Conservation (phyloP, 768 basidiomycete genomes). For the Auriscalpium orientale region DNA sequence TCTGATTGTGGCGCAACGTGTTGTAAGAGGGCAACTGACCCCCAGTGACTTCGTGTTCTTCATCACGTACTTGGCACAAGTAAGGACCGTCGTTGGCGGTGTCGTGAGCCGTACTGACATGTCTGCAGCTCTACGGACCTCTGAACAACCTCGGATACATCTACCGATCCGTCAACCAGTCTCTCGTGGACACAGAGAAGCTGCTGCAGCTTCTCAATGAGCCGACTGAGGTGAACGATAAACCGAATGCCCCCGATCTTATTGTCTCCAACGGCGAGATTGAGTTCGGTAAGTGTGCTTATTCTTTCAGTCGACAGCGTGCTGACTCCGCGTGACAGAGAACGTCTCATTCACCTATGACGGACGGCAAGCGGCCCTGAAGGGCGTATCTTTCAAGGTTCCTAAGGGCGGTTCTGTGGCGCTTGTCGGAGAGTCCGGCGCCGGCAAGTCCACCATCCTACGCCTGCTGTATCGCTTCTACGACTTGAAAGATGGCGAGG, state of each 20-base stretch:
- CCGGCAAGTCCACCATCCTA: slow-evolving; percentile 78
- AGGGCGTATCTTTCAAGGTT: slow-evolving; percentile 80
- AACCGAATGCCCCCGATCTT: slow-evolving; percentile 66
- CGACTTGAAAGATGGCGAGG: slow-evolving; percentile 73
- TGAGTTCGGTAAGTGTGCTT: slow-evolving; percentile 62
- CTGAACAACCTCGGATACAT: slow-evolving; percentile 73
- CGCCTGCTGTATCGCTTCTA: slow-evolving; percentile 92
- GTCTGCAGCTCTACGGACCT: slow-evolving; percentile 54
- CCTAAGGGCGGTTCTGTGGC: slow-evolving; percentile 85
- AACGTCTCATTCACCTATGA: slow-evolving; percentile 88
- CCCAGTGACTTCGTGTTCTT: slow-evolving; percentile 70
- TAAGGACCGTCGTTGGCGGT: slow-evolving; percentile 23
- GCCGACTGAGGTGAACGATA: slow-evolving; percentile 78
- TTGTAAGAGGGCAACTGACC: slow-evolving; percentile 44
- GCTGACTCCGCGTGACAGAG: slow-evolving; percentile 33
- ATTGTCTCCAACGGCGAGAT: slow-evolving; percentile 69
- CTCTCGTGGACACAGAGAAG: slow-evolving; percentile 77
- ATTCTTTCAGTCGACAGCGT: not conserved
- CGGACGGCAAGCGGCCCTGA: slow-evolving; percentile 57
- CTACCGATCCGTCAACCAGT: slow-evolving; percentile 70
- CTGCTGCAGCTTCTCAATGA: slow-evolving; percentile 76
- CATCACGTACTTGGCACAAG: slow-evolving; percentile 76
- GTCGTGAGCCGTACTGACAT: not conserved
- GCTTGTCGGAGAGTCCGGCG: slow-evolving; percentile 77
- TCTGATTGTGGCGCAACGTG: slow-evolving; percentile 66